Base-by-base conservation (phyloP, 441 rosid genomes). In the Populus hybrid region DNA sequence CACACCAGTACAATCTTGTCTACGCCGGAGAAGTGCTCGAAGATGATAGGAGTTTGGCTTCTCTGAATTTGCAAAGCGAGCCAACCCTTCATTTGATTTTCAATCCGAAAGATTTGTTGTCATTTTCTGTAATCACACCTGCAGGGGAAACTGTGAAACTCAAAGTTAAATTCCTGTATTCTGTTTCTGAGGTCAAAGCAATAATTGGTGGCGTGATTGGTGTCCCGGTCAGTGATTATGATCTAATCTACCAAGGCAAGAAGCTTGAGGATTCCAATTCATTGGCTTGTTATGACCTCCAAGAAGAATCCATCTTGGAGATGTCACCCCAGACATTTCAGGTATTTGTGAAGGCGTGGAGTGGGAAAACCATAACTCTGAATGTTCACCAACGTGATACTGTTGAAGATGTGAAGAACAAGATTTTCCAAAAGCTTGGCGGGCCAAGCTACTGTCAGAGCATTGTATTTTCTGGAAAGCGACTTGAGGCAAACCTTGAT, bases 321-420 rank as follows among this genome's bases (percentile, higher is more conserved):
- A 32, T 81, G 21, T 11, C 69, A 24, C 72, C 66, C 23, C 24
- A 36, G 16, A 8, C 10, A 6, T 68, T 79, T 80, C 84, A 79
- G 71, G 65, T 85, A 74, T 85, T 82, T 71, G 82, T 80, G 6
- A 82, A 21, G 75, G 63, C 81, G n/a, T 84, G 85, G 82, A 63
- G 14, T 30, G 85, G 83, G 28, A 73, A 79, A 68, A 80, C 79
- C 20, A 6, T 80, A 10, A 73, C 81, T 12, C 79, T 82, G 24
- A 40, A 80, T 68, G 85, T 78, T 59, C 36, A 67, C 63, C 64
- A 21, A 65, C 5, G 7, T 36, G 20, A 74, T 20, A 80, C 79
- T 8, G 21, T 75, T 30, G 20, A 72, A 40, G 76, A 75, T 46
- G 79, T 84, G 74, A 81, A 77, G 77, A 32, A 20, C n/a, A 70